Conservation (phyloP, 2,329 filamentous ascomycete species). For the Coniochaeta sp. region DNA sequence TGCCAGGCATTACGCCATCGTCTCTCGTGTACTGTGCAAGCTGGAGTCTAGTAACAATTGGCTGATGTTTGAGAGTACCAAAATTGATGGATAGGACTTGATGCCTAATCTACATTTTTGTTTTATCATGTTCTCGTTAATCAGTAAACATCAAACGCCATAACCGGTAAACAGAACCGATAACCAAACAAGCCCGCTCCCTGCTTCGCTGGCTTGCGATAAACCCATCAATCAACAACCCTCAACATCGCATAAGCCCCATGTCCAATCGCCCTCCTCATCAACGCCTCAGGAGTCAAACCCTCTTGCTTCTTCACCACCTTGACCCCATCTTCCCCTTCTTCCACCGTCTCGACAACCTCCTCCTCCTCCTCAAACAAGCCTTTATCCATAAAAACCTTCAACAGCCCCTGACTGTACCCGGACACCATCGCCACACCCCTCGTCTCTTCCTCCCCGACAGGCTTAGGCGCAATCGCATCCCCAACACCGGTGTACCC, state of each 20-base stretch:
- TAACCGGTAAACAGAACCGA: too few species aligned
- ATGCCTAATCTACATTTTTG: too few species aligned
- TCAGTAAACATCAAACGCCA: too few species aligned
- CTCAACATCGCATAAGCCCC: slow-evolving; percentile 48
- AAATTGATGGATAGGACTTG: too few species aligned
- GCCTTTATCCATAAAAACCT: slow-evolving; percentile 46
- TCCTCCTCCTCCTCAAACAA: slow-evolving; percentile 34
- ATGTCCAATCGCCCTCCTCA: slow-evolving; percentile 45
- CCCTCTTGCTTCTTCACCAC: slow-evolving; percentile 27
- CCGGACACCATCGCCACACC: slow-evolving; percentile 46
- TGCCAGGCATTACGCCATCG: too few species aligned
- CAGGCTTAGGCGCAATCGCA: slow-evolving; percentile 38
- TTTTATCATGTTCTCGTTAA: too few species aligned
- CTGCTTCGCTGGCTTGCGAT: too few species aligned
- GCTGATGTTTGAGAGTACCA: too few species aligned
- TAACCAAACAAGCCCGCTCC: too few species aligned
- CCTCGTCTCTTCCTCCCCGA: slow-evolving; percentile 31
- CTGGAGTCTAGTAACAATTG: too few species aligned
- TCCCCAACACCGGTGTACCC: slow-evolving; percentile 13
- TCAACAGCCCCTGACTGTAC: slow-evolving; percentile 51
- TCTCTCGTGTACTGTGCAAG: too few species aligned
- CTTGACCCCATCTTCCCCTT: slow-evolving; percentile 11
- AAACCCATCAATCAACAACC: slow-evolving; percentile 44
- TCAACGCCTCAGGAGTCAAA: slow-evolving; percentile 33
- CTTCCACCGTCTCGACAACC: slow-evolving; percentile 23